phyloP scores from a whole-genome alignment of 116 monocot species.

The Papilionanthe hybrid region DNA sequence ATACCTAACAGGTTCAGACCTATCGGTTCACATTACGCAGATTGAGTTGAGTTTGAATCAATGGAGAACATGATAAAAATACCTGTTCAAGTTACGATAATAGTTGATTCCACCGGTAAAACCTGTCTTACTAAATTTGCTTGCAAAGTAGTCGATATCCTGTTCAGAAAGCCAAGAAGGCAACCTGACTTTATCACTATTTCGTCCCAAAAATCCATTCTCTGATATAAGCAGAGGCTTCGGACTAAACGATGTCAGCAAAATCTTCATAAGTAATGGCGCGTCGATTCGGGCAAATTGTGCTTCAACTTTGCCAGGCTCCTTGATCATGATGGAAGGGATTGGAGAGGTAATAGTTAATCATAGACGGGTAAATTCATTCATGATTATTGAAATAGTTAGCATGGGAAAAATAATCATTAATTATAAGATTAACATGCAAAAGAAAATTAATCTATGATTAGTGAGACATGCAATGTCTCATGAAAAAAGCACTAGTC shows the following conservation, averaged over 20 bases:
- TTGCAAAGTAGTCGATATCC: conserved; percentile 38
- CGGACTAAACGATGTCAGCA: conserved; percentile 5
- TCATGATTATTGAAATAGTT: neutral
- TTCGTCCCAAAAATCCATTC: neutral
- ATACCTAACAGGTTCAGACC: neutral
- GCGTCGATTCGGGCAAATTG: conserved; percentile 21
- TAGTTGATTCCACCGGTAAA: conserved; percentile 50
- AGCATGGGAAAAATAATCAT: neutral
- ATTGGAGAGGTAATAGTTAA: neutral
- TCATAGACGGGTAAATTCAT: neutral
- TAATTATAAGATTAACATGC: neutral
- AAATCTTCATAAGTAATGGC: conserved; percentile 3
- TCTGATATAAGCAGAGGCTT: conserved; percentile 12
- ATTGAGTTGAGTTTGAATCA: too few species aligned
- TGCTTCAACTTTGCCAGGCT: conserved; percentile 33
- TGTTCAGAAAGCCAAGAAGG: conserved; percentile 38
- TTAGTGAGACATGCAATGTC: too few species aligned
- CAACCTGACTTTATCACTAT: neutral
- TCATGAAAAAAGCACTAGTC: neutral
- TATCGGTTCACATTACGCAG: too few species aligned
- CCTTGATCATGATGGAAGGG: conserved; percentile 12
- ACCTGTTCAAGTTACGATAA: conserved; percentile 38
- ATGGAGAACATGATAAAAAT: neutral
- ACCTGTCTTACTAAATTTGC: conserved; percentile 41
- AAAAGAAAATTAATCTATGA: too few species aligned